A percentile compares a stretch with the other conserved stretches of the same genome.
These are phyloP conservation scores for Hypoxylon sp. DNA, from an alignment of 2,329 filamentous ascomycete genomes.

Conservation along the genomic window DNA sequence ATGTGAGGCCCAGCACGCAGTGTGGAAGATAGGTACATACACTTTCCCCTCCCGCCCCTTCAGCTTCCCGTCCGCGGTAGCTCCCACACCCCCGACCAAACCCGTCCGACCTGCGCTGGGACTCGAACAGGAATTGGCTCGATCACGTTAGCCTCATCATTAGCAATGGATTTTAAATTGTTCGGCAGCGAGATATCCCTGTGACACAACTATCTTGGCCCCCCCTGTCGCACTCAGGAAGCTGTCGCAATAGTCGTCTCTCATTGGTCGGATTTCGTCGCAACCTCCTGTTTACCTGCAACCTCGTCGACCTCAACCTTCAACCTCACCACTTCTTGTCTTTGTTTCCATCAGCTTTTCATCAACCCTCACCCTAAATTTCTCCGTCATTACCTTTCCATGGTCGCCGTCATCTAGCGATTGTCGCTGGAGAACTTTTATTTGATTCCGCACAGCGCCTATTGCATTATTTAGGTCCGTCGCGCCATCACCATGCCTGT, in stretches of 20 bases:
- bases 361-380: slow-evolving; percentile 36
- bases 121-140: slow-evolving; percentile 45
- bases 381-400: slow-evolving; percentile 22
- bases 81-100: slow-evolving; percentile 23
- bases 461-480: slow-evolving; percentile 26
- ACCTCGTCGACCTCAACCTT: slow-evolving; percentile 42
- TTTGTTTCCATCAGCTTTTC: slow-evolving; percentile 42
- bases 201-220: slow-evolving; percentile 44
- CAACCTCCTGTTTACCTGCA: slow-evolving; percentile 53
- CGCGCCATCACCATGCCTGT: slow-evolving; percentile 57
- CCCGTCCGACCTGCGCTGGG: slow-evolving; percentile 31
- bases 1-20: not conserved
- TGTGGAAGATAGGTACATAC: slow-evolving; percentile 5
- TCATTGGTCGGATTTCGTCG: slow-evolving; percentile 49
- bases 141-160: slow-evolving; percentile 46
- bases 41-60: slow-evolving; percentile 24
- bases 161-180: slow-evolving; percentile 47
- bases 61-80: slow-evolving; percentile 10
- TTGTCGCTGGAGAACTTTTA: slow-evolving; percentile 21
- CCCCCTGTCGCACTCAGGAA: slow-evolving; percentile 38
- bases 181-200: slow-evolving; percentile 43
- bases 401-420: slow-evolving; percentile 46
- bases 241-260: slow-evolving; percentile 46
- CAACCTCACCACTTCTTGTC: slow-evolving; percentile 46
- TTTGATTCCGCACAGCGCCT: slow-evolving; percentile 19